phyloP scores from a whole-genome alignment of 305 asterid species.

The Fraxinus baroniana region DNA sequence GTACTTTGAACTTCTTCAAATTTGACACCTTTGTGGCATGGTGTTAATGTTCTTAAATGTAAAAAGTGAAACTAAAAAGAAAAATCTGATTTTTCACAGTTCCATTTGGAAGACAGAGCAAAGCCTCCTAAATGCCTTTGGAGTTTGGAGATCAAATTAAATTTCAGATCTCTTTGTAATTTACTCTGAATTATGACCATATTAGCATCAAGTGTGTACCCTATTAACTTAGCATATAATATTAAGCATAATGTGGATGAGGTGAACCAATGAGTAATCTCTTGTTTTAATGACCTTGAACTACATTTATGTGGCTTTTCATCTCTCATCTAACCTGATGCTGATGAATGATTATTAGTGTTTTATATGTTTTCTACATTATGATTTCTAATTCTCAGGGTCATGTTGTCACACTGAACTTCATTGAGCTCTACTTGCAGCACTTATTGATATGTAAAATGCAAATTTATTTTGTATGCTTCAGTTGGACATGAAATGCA shows the following conservation, averaged over 20 bases:
- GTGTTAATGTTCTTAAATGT: background rate
- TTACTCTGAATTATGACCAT: background rate
- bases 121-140: background rate
- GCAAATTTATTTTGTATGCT: background rate
- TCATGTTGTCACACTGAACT: background rate
- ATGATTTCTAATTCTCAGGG: background rate
- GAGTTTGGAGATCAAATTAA: background rate
- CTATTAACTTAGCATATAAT: background rate
- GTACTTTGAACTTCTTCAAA: background rate
- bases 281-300: background rate
- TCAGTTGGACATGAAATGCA: background rate
- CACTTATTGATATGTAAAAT: background rate
- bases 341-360: background rate
- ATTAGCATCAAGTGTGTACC: background rate
- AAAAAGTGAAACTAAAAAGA: background rate
- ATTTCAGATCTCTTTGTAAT: background rate
- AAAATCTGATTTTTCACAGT: background rate
- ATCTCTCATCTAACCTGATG: background rate
- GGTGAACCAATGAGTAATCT: background rate
- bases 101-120: background rate
- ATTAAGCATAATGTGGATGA: background rate
- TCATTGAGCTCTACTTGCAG: background rate
- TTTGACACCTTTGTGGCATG: background rate
- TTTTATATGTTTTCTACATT: background rate
- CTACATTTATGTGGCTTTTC: background rate